Evolutionary conservation across 2,329 filamentous ascomycete species (phyloP).

Genomic region (Cordyceps pruinosa): DNA sequence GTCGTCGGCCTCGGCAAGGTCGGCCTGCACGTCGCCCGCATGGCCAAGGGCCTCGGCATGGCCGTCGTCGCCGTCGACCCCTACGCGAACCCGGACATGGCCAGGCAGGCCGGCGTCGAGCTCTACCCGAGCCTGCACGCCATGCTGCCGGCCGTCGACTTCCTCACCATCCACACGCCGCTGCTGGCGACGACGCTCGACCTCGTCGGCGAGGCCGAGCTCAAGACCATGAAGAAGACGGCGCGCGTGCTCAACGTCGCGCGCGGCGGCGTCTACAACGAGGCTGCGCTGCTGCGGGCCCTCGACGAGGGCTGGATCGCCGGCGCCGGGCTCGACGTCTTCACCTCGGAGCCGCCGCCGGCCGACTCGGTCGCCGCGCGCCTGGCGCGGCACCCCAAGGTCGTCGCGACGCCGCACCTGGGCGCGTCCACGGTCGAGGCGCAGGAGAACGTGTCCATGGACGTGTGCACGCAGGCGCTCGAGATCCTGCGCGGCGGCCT

Average conservation of each 20-base stretch:
- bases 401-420: conserved; percentile 72
- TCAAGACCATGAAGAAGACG: conserved; percentile 64
- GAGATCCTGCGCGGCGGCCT: conserved; percentile 66
- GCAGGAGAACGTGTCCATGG: conserved; percentile 76
- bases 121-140: conserved; percentile 50
- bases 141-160: conserved; percentile 62
- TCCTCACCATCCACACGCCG: conserved; percentile 75
- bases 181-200: conserved; percentile 70
- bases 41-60: conserved; percentile 73
- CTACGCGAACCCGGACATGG: conserved; percentile 68
- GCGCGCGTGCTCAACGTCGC: conserved; percentile 74
- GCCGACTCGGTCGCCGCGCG: conserved; percentile 49
- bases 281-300: conserved; percentile 62
- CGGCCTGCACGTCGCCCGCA: conserved; percentile 71
- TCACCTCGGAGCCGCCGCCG: conserved; percentile 63
- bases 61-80: conserved; percentile 68
- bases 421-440: conserved; percentile 76
- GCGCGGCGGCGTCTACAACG: conserved; percentile 73
- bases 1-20: conserved; percentile 80
- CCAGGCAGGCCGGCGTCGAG: conserved; percentile 58
- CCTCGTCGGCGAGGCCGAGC: conserved; percentile 60
- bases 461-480: conserved; percentile 74
- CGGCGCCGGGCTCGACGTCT: conserved; percentile 74
- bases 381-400: conserved; percentile 61
- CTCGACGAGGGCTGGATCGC: conserved; percentile 65